These are phyloP conservation scores for Raffaelea deltoideospora DNA, from an alignment of 2,329 filamentous ascomycete species.

Conservation along the genomic window DNA sequence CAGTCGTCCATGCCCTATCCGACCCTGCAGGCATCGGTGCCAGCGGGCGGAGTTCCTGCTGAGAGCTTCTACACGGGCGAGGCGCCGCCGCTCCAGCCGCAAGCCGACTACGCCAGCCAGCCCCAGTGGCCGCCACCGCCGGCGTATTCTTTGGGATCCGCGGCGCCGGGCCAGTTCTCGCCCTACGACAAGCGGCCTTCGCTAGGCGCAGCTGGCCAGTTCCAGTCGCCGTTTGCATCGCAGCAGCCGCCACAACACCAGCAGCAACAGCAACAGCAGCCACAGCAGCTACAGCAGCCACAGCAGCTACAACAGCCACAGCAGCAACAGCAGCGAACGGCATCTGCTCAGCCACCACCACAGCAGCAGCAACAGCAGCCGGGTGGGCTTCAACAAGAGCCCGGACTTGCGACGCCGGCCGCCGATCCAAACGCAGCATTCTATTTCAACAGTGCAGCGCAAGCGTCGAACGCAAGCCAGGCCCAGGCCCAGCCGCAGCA, in stretches of 20 bases:
- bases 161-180: too few species aligned
- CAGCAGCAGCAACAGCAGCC: constrained; percentile 13
- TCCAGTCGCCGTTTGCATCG: constrained; percentile 20
- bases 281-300: neutral
- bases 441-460: constrained; percentile 35
- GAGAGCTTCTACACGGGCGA: constrained; percentile 76
- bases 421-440: constrained; percentile 40
- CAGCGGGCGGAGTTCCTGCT: constrained; percentile 34
- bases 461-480: constrained; percentile 23
- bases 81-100: constrained; percentile 24
- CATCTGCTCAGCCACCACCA: constrained; percentile 17
- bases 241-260: constrained; percentile 17
- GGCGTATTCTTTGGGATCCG: too few species aligned
- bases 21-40: constrained; percentile 37
- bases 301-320: neutral
- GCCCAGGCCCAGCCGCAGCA: constrained; percentile 18
- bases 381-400: neutral
- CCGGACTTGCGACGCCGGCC: constrained; percentile 17
- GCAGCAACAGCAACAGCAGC: constrained; percentile 11
- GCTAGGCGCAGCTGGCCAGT: constrained; percentile 19
- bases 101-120: constrained; percentile 29
- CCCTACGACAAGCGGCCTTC: constrained; percentile 28
- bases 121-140: constrained; percentile 29
- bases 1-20: constrained; percentile 54
- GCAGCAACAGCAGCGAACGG: constrained; percentile 20